Conservation (phyloP, 257 asterid genomes). For the Solanum ossicruentum region DNA sequence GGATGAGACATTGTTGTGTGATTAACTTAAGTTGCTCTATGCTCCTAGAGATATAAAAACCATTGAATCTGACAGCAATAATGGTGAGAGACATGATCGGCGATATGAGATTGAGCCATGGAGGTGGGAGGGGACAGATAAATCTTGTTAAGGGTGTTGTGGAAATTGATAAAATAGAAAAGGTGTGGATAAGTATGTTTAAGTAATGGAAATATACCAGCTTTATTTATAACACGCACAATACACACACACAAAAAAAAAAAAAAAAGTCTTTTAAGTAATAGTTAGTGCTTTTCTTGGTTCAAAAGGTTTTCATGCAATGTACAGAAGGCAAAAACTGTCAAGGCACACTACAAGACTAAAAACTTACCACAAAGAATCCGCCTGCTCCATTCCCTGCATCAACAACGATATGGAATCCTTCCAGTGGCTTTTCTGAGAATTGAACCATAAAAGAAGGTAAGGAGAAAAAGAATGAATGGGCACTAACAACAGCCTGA, state of each 20-base stretch:
- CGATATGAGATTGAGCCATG: background rate
- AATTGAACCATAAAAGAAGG: slow-evolving; percentile 5
- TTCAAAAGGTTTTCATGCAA: background rate
- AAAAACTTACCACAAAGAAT: slow-evolving; percentile 68
- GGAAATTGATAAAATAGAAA: background rate
- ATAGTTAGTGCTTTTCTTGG: background rate
- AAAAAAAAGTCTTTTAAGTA: background rate
- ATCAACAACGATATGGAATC: slow-evolving; percentile 95
- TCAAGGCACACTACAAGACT: background rate
- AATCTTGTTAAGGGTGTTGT: background rate
- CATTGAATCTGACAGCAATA: background rate
- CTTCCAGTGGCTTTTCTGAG: slow-evolving; percentile 94
- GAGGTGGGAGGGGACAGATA: background rate
- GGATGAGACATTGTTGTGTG: background rate
- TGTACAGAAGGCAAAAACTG: background rate
- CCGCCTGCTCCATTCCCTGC: slow-evolving; percentile 99
- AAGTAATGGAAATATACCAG: background rate
- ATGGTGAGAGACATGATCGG: background rate
- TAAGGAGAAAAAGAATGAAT: slow-evolving; percentile 12
- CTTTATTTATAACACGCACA: background rate
- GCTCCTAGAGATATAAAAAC: background rate
- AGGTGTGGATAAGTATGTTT: background rate
- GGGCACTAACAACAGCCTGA: background rate
- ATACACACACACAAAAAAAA: no score
- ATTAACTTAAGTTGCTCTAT: background rate